Base-by-base conservation (phyloP, 139 green algal genomes). In the Closterium sp. region DNA sequence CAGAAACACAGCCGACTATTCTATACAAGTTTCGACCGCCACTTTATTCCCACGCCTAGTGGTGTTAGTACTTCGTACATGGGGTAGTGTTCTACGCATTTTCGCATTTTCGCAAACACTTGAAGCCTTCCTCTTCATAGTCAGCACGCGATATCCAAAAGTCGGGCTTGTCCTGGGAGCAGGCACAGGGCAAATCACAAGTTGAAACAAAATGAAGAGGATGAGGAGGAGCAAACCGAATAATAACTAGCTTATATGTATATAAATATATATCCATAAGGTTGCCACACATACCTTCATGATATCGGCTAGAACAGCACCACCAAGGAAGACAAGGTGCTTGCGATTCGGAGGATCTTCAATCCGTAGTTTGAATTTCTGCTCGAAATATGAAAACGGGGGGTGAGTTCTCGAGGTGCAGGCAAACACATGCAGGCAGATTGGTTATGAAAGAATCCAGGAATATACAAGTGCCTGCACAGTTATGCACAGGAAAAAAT, bases 281-380 rank as follows among this genome's bases (percentile, higher is more conserved):
- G 2, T 81, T 81, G 9, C 8, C 19, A 84, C 69, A 30, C 81
- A 86, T 33, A 93, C 95, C 87, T 95, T 95, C 96, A 98, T 97
- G 89, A 98, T 97, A 89, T 97, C 96, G 32, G 96, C 97, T 86
- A 98, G 91, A 12, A 98, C 95, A 0, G 97, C 93, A 0, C 93
- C 97, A 2, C 97, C 97, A 28, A 95, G 64, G 88, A 97, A 98
- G 3, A 97, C 97, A 92, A 96, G 95, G 91, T 98, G 95, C 89
- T 95, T 95, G 34, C 97, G 94, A 43, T 94, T 92, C 16, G 96
- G 96, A 35, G 96, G 94, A 89, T 97, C 97, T 28, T 97, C 95
- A 38, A 98, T 93, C 32, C 94, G 89, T 33, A 98, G 81, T 90
- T 96, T 96, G 6, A 97, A 83, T 83, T 96, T 96, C 32, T 91